Evolutionary conservation across 306 rosid genomes (phyloP).

Genomic region (Rubus parviflorus): DNA sequence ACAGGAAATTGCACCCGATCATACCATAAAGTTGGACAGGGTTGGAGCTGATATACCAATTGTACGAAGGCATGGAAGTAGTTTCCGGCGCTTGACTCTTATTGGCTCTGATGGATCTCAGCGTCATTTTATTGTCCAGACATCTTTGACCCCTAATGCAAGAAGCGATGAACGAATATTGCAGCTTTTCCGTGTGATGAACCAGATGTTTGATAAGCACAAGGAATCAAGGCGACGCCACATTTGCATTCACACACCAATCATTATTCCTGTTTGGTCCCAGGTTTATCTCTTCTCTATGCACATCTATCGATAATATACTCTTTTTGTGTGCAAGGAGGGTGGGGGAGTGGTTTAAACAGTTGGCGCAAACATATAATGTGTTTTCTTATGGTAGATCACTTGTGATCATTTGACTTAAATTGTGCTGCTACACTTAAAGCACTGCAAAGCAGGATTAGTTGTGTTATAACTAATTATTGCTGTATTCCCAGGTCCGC

Average conservation of each 20-base stretch:
- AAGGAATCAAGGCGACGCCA: constrained; percentile 99
- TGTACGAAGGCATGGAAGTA: constrained; percentile 98
- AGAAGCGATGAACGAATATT: constrained; percentile 97
- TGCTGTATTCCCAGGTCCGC: constrained; percentile 68
- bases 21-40: constrained; percentile 91
- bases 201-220: constrained; percentile 99
- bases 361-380: background rate
- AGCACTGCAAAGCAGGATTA: background rate
- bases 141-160: constrained; percentile 97
- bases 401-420: background rate
- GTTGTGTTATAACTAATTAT: background rate
- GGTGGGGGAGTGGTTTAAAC: background rate
- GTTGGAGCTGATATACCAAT: constrained; percentile 98
- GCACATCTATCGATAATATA: constrained; percentile 4
- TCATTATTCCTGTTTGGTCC: constrained; percentile 99
- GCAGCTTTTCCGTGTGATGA: constrained; percentile 98
- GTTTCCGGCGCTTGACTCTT: constrained; percentile 93
- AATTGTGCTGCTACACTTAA: background rate
- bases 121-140: constrained; percentile 98
- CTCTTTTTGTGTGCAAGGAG: background rate
- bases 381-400: constrained; percentile 16
- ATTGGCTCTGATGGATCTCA: constrained; percentile 99
- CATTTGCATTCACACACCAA: constrained; percentile 92
- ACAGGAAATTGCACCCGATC: constrained; percentile 97
- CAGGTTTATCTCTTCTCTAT: constrained; percentile 54